Base-by-base conservation (phyloP, 768 basidiomycete genomes). In the Sarcodon sp. region DNA sequence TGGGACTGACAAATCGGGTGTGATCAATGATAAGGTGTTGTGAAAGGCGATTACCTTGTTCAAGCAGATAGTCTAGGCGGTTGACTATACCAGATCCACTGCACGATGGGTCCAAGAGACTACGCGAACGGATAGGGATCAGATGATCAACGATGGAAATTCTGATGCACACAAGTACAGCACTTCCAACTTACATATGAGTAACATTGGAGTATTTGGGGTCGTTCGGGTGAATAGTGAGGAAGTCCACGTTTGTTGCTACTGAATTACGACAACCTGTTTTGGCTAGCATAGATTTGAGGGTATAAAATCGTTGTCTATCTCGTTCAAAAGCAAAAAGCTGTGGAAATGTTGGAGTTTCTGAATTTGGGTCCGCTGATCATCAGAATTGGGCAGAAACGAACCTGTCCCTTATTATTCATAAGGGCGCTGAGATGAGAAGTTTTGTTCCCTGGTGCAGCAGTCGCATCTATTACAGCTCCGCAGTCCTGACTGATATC, bases 391-490 rank as follows among this genome's bases (percentile, higher is more conserved):
- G 41, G 41, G 49, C 11, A 45, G 33, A 18, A 21, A 54, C 69
- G 51, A 47, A 90, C 93, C 65, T 80, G 86, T 57, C 91, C 89
- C 60, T 76, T 74, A 54, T 83, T 83, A 13, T 69, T 60, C 86
- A 97, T 89, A 39, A 97, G 67, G 18, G 92, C 89, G 54, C 87
- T 86, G 18, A 98, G 65, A 63, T 94, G 90, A 7, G 91, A 86
- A 1, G 96, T 98, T 67, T 99, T 99, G 67, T 99, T 99, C 0
- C 96, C 96, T 0, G 96, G 96, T 1, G 96, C 96, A 36, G 92
- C 86, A 9, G 92, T 98, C 10, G 90, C 92, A 63, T 98, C 94
- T 36, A 97, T 85, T 32, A 91, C 87, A 43, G 74, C 69, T 47
- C 67, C 64, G 39, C 27, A 27, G 37, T 70, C 61, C 16, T 76